Evolutionary conservation across 805 yeast genomes (phyloP), one percentile per base, ranked within the genome.

Genomic region (Kazachstania taianensis): DNA sequence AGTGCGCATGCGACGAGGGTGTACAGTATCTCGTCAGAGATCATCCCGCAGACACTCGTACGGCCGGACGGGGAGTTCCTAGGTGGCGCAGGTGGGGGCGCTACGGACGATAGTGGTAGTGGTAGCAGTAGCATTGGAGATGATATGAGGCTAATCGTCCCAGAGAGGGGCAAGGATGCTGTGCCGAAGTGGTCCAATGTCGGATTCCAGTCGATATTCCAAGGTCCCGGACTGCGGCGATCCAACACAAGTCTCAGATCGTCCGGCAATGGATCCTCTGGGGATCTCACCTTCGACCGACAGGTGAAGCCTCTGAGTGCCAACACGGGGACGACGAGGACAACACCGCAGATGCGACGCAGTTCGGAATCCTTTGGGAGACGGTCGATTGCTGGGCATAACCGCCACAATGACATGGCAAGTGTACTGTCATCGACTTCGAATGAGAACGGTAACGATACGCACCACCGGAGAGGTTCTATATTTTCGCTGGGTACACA

Each of bases 1-100:
- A 22, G 8, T n/a, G 12, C 8, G 25, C 25, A 22, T 22, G 25
- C 33, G 12, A n/a, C 36, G 3, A 39, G 50, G 20, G 41, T 52
- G 14, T 48, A 52, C 31, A 52, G 57, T 41, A 41, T 54, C 13
- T 49, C 59, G 9, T 53, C 59, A 7, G 55, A 48, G 24, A 46
- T 54, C 26, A 43, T 54, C 7, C 59, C 61, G 5, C 59, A 55
- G 28, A 48, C 53, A 3, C 37, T 54, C 16, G 40, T 46, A 7
- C 41, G 41, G 20, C 42, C 49, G 26, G 44, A 37, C 22, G 49
- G 44, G n/a, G 53, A 46, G 18, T 39, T 36, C n/a, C n/a, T 31
- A 6, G 22, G 30, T 7, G n/a, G 2, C 3, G 3, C 14, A 17
- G 3, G 25, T 18, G 14, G 15, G 20, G 14, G 35, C 18, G 10